A percentile compares a stretch with the other conserved stretches of the same genome.
These are phyloP conservation scores for Paraurostyla sp. DNA, from an alignment of 73 alveolate species.

Conservation along the genomic window DNA sequence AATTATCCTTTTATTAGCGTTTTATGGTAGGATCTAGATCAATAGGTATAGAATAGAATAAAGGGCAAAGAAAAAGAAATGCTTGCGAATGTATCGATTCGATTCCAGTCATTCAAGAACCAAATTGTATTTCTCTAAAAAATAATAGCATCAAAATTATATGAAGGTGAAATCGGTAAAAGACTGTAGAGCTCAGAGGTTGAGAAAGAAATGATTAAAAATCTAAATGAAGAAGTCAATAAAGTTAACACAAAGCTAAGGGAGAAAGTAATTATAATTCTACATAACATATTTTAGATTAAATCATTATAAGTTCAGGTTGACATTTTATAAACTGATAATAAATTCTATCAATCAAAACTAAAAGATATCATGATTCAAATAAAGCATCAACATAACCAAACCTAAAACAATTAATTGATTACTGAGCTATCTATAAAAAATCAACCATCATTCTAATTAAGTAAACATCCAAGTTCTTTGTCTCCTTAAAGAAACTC, in stretches of 20 bases:
- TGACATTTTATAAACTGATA: no score
- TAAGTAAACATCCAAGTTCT: no score
- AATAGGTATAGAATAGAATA: background rate
- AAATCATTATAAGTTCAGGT: no score
- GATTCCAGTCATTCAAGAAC: constrained; percentile 14
- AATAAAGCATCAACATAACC: no score
- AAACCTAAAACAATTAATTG: no score
- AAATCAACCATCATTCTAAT: no score
- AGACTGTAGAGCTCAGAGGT: constrained; percentile 6
- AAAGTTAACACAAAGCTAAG: background rate
- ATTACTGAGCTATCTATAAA: no score
- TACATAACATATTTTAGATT: no score
- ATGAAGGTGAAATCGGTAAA: constrained; percentile 32
- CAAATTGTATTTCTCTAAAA: background rate
- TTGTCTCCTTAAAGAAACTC: no score
- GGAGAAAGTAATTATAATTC: no score
- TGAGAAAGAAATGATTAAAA: constrained; percentile 15
- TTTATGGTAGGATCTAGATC: background rate
- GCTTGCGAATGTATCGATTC: constrained; percentile 10
- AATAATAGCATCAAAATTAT: constrained; percentile 13
- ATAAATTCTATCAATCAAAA: no score
- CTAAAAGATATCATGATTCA: no score
- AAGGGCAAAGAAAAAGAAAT: constrained; percentile 34
- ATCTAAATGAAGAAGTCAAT: background rate
- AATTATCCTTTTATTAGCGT: background rate